Base-by-base conservation (phyloP, 306 rosid species). In the Lathyrus sativus region DNA sequence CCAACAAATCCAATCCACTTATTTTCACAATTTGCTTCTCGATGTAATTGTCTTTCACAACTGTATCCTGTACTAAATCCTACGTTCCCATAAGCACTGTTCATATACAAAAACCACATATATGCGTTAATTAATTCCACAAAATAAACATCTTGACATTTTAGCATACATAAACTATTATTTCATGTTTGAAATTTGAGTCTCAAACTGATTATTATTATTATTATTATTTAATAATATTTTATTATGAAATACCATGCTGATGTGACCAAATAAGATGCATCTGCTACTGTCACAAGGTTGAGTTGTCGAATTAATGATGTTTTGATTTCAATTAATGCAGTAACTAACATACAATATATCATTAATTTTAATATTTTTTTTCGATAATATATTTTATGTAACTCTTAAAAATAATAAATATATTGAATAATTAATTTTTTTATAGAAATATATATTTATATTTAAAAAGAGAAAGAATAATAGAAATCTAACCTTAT, bases 51-150 rank as follows among this genome's bases (percentile, higher is more conserved):
- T 39, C 71, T 2, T 62, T 62, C 43, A 29, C 85, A 81, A 31
- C 82, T 76, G 33, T 81, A 81, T 17, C 85, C 85, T 44, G 61
- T 81, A 0, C 37, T 39, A 44, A 73, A 77, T 8, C 85, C 85
- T 6, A 73, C 82, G n/a, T 73, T 81, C 38, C 85, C 85, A 33
- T 77, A 81, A 0, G 79, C 79, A 14, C 85, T 81, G 74, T 44
- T 29, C 29, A 8, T 31, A 29, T 6, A 9, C 22, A 51, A 43
- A 1, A 43, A 0, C 0, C 3, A 58, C 14, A 19, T 31, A 37
- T 37, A 11, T 51, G 57, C 7, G 39, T 45, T n/a, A n/a, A n/a
- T n/a, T n/a, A 5, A 29, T 55, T 12, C 5, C 6, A 46, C 10
- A 14, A 48, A 14, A 48, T 14, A 2, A 7, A 14, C 3, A 48